Conservation (phyloP, 192 early-diverging fungal species). For the Chytriomyces sp. region DNA sequence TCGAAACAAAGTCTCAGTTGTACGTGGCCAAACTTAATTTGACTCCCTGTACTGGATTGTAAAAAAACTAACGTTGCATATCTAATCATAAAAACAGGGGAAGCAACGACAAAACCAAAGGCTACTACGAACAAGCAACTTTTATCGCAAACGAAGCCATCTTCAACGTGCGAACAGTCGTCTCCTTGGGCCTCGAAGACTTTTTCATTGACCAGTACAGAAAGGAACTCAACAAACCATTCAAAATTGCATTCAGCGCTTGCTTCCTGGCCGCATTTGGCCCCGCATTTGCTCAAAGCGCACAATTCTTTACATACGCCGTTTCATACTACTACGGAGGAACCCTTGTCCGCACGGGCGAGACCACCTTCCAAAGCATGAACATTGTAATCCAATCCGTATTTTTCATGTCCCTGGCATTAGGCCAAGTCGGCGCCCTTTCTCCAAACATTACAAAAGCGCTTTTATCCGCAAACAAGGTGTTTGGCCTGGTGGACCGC, state of each 20-base stretch:
- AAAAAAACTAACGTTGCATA: too few species aligned
- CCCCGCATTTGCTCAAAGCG: slow-evolving; percentile 77
- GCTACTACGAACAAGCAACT: slow-evolving; percentile 77
- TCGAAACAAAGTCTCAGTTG: slow-evolving; percentile 36
- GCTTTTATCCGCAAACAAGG: slow-evolving; percentile 45
- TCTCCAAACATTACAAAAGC: slow-evolving; percentile 57
- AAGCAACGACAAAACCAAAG: slow-evolving; percentile 57
- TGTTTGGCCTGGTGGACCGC: slow-evolving; percentile 48
- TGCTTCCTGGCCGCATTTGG: slow-evolving; percentile 69
- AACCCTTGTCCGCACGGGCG: slow-evolving; percentile 36
- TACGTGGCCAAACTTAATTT: neutral
- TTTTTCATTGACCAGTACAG: slow-evolving; percentile 72
- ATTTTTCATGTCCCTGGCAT: slow-evolving; percentile 48
- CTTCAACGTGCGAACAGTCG: slow-evolving; percentile 83
- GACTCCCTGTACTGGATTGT: neutral
- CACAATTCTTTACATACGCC: slow-evolving; percentile 77
- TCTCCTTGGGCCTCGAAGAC: slow-evolving; percentile 75
- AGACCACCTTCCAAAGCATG: slow-evolving; percentile 51
- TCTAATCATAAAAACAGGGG: too few species aligned
- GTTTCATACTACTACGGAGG: slow-evolving; percentile 58
- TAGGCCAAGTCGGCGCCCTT: slow-evolving; percentile 50
- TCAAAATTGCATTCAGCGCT: slow-evolving; percentile 66
- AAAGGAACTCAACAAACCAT: slow-evolving; percentile 66
- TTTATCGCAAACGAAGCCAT: slow-evolving; percentile 87
- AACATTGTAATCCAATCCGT: slow-evolving; percentile 56